Base-by-base conservation (phyloP, 2,329 filamentous ascomycete genomes). In the Neofusicoccum kwambonambiense region DNA sequence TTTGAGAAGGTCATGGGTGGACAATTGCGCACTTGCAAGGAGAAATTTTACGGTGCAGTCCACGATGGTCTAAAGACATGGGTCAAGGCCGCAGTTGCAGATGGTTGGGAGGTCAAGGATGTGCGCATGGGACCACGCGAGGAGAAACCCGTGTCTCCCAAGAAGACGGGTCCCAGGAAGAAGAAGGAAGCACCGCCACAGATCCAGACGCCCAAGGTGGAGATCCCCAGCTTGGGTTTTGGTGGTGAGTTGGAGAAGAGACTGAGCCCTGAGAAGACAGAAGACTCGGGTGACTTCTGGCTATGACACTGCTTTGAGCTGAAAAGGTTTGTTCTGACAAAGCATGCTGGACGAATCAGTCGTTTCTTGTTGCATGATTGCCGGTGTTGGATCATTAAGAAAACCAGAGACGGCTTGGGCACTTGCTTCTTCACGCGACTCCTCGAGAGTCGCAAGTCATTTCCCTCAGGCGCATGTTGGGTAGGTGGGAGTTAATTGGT, bases 31-130 rank as follows among this genome's bases (percentile, higher is more conserved):
- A 89, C 94, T 15, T 98, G 94, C 82, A 99, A 98, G 76, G 93
- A 97, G 78, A 98, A 98, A 76, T 97, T 98, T 76, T 98, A 99
- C 75, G 90, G 91, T 2, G 88, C 90, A 56, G 91, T 99, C 3
- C 95, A 99, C 75, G 92, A 94, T 70, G 92, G 89, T 1, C 82
- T 98, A 68, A 88, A 90, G 63, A 93, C 91, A 6, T 99, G 94
- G 93, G 90, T 97, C 17, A 89, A 89, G 0, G 95, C 94, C 0
- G 93, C 92, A 0, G 84, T 83, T 34, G 93, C 93, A 67, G 95
- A 99, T 77, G 91, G 87, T 51, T 99, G 95, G 94, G 87, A 92
- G 58, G 89, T 93, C 49, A 84, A 85, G 61, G 88, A 90, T 72
- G 93, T 98, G 27, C 84, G 93, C 61, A 92, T 90, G 76, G 91